Evolutionary conservation across 768 basidiomycete species (phyloP), one percentile per base, ranked within the genome.

Genomic region (Ramaria rubella): DNA sequence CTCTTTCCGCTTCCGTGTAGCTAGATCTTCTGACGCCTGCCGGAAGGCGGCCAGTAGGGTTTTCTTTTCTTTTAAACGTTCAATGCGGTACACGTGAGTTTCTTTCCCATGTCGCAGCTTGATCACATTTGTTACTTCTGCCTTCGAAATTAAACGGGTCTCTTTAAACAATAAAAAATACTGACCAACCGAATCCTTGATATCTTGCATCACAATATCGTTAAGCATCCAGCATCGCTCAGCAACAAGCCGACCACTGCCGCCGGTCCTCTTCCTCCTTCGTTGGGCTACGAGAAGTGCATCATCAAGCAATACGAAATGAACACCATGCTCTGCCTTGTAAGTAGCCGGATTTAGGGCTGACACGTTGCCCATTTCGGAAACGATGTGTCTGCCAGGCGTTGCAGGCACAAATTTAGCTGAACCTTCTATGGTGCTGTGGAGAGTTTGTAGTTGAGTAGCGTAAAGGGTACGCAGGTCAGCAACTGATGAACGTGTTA

Each of bases 341-440:
- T 97, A 98, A 1, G 95, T 99, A 3, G 96, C 95, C 2, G 93
- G 80, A 61, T 98, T 94, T 44, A 99, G 76, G 52, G 89, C 84
- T 57, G 84, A 77, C 38, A 97, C 83, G 15, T 84, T 81, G 46
- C 91, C 85, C 60, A 90, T 82, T 68, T 97, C 94, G 21, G 83
- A 75, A 34, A 98, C 82, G 58, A 98, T 82, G 66, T 98, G 96
- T 55, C 96, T 78, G 15, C 94, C 94, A 11, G 93, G 88, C 0
- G 86, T 87, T 12, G 90, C 84, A 0, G 95, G 94, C 0, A 93
- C 86, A 68, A 94, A 95, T 69, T 97, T 97, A 61, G 93, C 86
- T 0, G 94, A 90, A 29, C 96, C 96, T 63, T 97, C 93, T 60
- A 98, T 89, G 53, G 87, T 85, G 1, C 87, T 73, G 69, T 96